A percentile compares a stretch with the other conserved stretches of the same genome.
These are phyloP conservation scores for Komagataella ulmi DNA, from an alignment of 805 yeast genomes.

Conservation along the genomic window DNA sequence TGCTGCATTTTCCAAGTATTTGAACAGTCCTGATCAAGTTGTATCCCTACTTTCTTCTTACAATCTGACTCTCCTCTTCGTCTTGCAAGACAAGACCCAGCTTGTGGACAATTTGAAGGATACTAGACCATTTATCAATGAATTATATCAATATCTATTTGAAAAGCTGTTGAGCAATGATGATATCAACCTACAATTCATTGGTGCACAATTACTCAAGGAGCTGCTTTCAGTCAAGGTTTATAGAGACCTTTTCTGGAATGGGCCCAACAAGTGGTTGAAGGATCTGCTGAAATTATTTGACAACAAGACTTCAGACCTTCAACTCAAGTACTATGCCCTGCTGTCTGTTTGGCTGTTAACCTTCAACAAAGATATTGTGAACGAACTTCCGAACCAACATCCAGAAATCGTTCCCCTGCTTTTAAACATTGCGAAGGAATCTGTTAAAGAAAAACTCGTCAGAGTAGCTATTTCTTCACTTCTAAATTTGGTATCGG, in stretches of 20 bases:
- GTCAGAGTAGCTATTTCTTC: conserved; percentile 74
- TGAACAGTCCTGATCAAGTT: conserved; percentile 42
- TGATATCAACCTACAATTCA: conserved; percentile 38
- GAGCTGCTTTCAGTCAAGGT: conserved; percentile 41
- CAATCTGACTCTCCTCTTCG: conserved; percentile 36
- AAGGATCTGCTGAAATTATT: conserved; percentile 37
- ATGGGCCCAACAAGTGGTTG: conserved; percentile 24
- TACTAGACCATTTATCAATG: conserved; percentile 15
- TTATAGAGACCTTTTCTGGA: conserved; percentile 42
- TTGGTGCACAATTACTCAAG: conserved; percentile 52
- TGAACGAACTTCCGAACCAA: conserved; percentile 30
- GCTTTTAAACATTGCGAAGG: conserved; percentile 48
- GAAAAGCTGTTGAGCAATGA: conserved; percentile 15
- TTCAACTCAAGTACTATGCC: conserved; percentile 77
- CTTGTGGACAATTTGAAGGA: conserved; percentile 2
- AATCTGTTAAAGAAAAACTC: conserved; percentile 85
- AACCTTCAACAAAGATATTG: conserved; percentile 52
- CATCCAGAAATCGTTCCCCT: conserved; percentile 41
- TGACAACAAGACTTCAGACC: conserved; percentile 28
- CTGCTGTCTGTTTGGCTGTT: conserved; percentile 76
- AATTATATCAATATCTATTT: conserved; percentile 23
- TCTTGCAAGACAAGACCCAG: conserved; percentile 8
- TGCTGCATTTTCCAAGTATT: conserved; percentile 35
- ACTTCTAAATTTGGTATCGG: conserved; percentile 42
- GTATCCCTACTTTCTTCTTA: conserved; percentile 42